Percentiles rank a stretch among this genome's conserved stretches.
Evolutionary conservation across 176 grass and related monocot species (phyloP).

Genomic region (Raddia distichophylla): DNA sequence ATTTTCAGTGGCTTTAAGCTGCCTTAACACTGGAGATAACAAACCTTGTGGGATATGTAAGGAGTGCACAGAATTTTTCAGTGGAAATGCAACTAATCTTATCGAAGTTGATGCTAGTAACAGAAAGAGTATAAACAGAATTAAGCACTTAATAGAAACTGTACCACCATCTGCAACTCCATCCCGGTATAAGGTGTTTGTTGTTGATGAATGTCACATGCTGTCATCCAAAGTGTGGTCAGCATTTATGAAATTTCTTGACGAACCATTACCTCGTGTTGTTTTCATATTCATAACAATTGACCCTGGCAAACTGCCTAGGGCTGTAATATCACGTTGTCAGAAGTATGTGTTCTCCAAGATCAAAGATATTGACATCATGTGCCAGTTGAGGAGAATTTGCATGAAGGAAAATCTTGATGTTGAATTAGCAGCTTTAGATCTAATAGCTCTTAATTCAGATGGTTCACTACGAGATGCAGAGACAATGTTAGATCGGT

Average conservation of each 20-base stretch:
- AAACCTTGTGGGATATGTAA: slow-evolving; percentile 86
- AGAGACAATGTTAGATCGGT: slow-evolving; percentile 71
- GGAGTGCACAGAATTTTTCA: slow-evolving; percentile 55
- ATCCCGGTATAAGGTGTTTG: slow-evolving; percentile 60
- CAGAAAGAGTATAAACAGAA: slow-evolving; percentile 61
- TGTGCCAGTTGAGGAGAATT: slow-evolving; percentile 58
- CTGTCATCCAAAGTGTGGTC: slow-evolving; percentile 63
- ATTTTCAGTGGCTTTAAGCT: slow-evolving; percentile 73
- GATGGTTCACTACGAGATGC: slow-evolving; percentile 70
- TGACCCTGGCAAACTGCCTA: slow-evolving; percentile 59
- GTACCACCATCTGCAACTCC: slow-evolving; percentile 42
- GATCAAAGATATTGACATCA: slow-evolving; percentile 67
- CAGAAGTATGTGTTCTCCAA: slow-evolving; percentile 65
- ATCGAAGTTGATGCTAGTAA: slow-evolving; percentile 82
- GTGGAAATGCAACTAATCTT: slow-evolving; percentile 48
- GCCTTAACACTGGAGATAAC: slow-evolving; percentile 53
- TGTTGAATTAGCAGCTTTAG: slow-evolving; percentile 67
- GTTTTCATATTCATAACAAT: slow-evolving; percentile 69
- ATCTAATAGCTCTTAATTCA: slow-evolving; percentile 72
- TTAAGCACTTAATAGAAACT: slow-evolving; percentile 59
- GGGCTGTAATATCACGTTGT: slow-evolving; percentile 59
- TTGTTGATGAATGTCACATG: slow-evolving; percentile 69
- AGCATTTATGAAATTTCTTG: slow-evolving; percentile 73
- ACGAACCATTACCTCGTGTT: slow-evolving; percentile 49
- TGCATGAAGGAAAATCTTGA: slow-evolving; percentile 64